Conservation (phyloP, 1,284 basidiomycete species). For the Uromyces viciae-fabae region DNA sequence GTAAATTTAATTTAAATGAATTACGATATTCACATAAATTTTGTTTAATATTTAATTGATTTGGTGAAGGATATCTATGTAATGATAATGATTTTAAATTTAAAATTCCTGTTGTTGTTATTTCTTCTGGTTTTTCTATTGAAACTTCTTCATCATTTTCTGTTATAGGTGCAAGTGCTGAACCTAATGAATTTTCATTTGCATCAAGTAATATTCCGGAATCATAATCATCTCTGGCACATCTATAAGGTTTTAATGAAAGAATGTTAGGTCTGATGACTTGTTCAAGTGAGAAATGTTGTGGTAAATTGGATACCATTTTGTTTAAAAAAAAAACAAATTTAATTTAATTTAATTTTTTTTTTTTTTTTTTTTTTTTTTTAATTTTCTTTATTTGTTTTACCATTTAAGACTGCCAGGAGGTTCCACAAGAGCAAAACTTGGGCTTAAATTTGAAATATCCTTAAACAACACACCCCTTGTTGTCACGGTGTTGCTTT, state of each 20-base stretch:
- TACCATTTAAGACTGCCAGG: no score
- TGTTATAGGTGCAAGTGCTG: constrained; percentile 60
- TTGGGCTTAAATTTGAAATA: no score
- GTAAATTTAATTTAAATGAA: constrained; percentile 61
- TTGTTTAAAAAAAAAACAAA: no score
- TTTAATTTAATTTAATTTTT: no score
- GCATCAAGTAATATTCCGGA: constrained; percentile 92
- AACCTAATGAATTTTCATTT: constrained; percentile 91
- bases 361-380: no score
- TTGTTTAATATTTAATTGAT: constrained; percentile 72
- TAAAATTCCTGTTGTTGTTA: constrained; percentile 46
- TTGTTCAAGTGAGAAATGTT: constrained; percentile 8
- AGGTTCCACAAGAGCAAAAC: no score
- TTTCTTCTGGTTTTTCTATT: constrained; percentile 32
- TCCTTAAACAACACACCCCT: no score
- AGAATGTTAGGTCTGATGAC: constrained; percentile 90
- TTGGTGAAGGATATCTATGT: constrained; percentile 82
- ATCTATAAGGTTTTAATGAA: constrained; percentile 84
- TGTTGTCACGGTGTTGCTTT: no score
- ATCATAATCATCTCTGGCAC: constrained; percentile 92
- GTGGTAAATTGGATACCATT: not conserved
- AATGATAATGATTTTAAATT: constrained; percentile 60
- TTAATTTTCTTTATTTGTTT: no score
- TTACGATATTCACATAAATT: constrained; percentile 61
- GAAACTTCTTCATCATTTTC: constrained; percentile 38